phyloP scores from a whole-genome alignment of 73 alveolate species.

The Tetrahymena borealis region DNA sequence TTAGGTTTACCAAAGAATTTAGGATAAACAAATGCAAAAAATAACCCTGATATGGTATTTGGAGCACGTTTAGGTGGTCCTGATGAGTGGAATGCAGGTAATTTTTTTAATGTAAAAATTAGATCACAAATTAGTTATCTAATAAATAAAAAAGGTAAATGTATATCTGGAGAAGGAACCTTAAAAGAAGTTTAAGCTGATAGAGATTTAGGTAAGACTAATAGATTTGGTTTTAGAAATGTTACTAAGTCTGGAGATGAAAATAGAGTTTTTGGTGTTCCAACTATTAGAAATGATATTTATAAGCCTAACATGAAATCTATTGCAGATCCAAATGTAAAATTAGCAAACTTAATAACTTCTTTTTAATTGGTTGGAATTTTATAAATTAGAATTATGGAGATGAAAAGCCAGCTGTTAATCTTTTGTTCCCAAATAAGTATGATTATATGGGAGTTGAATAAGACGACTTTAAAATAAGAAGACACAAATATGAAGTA shows the following conservation, averaged over 20 bases:
- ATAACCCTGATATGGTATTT: not conserved
- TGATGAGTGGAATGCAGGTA: constrained; percentile 18
- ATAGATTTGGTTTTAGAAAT: constrained; percentile 38
- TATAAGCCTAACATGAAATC: constrained; percentile 13
- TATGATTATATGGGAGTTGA: constrained; percentile 31
- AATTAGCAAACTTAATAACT: not conserved
- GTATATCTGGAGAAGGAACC: constrained; percentile 30
- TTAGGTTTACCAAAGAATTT: constrained; percentile 29
- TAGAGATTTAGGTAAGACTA: constrained; percentile 35
- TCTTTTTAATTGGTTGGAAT: not conserved
- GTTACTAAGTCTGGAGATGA: constrained; percentile 31
- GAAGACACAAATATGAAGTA: constrained; percentile 23
- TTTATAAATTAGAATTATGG: constrained; percentile 26
- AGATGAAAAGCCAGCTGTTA: constrained; percentile 45
- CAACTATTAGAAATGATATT: constrained; percentile 38
- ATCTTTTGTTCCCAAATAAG: constrained; percentile 17
- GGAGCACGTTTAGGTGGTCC: not conserved
- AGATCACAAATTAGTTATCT: constrained; percentile 4
- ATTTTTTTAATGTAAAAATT: constrained; percentile 1
- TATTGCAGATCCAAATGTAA: constrained; percentile 30
- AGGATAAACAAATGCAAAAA: constrained; percentile 16
- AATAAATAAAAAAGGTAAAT: constrained; percentile 4
- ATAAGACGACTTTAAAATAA: constrained; percentile 13
- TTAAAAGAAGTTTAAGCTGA: constrained; percentile 29
- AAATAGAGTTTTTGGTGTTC: constrained; percentile 38